Evolutionary conservation across 1,284 basidiomycete species (phyloP), one percentile per base, ranked within the genome.

Genomic region (Cutaneotrichosporon cavernicola): DNA sequence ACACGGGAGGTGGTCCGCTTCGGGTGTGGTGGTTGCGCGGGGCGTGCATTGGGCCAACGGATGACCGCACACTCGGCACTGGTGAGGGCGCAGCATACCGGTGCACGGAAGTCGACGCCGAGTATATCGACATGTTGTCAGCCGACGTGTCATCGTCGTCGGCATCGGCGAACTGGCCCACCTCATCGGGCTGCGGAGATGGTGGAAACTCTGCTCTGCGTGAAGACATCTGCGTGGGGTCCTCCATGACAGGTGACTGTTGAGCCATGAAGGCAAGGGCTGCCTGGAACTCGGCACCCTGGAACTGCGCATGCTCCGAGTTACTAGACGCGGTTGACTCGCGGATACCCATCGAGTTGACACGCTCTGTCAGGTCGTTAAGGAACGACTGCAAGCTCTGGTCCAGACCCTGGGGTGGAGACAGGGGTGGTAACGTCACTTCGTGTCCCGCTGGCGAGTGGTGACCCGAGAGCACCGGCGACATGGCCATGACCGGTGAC

Each of bases 331-430:
- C 80, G 50, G 76, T 79, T 40, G 77, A 83, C 52, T 77, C 80
- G 40, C 79, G 78, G 68, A 78, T 80, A 65, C 78, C 81, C 78
- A 86, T 83, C 18, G 81, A 83, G 71, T 84, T 83, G 58, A 86
- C 81, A 71, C 85, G 84, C 32, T 82, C 82, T 52, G 84, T 84
- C 18, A 86, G 83, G 69, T 86, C 84, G 71, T 84, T 81, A 77
- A 85, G 84, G 78, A 85, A 86, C 56, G 80, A 78, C 69, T 85
- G 84, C 69, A 85, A 81, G 43, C 83, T 82, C 7, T 78, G 79
- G 65, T 85, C 82, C 59, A 81, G 80, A 0, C 83, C 82, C 51
- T 80, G 74, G 0, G 83, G 83, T 9, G 76, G 76, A 34, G 76
- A 74, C 13, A 53, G n/a, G 30, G 51, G 51, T 31, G 51, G 51